Conservation (phyloP, 768 basidiomycete species). For the Mycena galericulata region DNA sequence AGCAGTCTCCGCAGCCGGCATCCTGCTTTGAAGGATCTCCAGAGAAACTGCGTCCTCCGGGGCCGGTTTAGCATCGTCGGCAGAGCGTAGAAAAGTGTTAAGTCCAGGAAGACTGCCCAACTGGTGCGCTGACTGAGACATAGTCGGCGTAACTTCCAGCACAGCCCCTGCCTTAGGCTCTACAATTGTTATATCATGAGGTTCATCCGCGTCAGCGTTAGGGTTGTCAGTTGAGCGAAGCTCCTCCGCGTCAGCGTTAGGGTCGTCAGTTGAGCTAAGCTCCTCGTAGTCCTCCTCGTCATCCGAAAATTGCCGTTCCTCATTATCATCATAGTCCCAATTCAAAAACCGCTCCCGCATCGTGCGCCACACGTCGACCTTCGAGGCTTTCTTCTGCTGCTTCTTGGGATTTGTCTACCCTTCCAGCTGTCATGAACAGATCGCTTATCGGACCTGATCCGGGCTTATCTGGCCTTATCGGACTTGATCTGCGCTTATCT, state of each 20-base stretch:
- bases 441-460: too few relatives aligned
- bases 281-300: conserved; percentile 54
- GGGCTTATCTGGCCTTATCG: too few relatives aligned
- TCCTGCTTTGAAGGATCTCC: conserved; percentile 73
- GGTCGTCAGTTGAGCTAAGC: conserved; percentile 17
- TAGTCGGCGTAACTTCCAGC: conserved; percentile 48
- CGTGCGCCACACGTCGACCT: conserved; percentile 85
- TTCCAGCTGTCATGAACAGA: too few relatives aligned
- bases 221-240: too few relatives aligned
- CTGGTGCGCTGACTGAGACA: conserved; percentile 45
- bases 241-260: too few relatives aligned
- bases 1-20: conserved; percentile 49
- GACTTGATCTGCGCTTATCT: too few relatives aligned
- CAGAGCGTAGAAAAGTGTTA: conserved; percentile 46
- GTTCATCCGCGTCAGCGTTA: conserved; percentile 23
- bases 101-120: conserved; percentile 29
- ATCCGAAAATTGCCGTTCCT: conserved; percentile 67
- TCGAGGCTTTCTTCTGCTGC: conserved; percentile 76
- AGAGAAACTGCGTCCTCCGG: conserved; percentile 73
- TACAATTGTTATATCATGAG: conserved; percentile 26
- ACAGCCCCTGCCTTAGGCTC: conserved; percentile 32
- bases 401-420: conserved; percentile 84
- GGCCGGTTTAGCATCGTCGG: conserved; percentile 61
- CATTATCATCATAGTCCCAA: conserved; percentile 69
- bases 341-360: conserved; percentile 75